phyloP scores from a whole-genome alignment of 257 asterid species.

The Capsicum baccatum region DNA sequence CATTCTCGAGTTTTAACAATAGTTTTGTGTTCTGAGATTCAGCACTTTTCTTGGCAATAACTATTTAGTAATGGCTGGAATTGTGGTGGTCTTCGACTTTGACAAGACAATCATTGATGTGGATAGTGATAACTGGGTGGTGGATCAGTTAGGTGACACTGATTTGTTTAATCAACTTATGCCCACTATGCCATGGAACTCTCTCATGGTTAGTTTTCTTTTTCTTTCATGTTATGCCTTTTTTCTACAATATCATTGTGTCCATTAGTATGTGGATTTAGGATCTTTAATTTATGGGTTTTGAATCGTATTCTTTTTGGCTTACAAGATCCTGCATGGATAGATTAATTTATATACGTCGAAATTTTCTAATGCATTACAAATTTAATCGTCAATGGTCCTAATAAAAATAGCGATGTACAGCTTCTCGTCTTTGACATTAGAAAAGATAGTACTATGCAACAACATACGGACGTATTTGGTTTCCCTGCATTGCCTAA shows the following conservation, averaged over 20 bases:
- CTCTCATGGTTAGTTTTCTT: constrained; percentile 37
- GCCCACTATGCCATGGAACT: constrained; percentile 47
- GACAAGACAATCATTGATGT: constrained; percentile 47
- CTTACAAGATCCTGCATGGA: too few relatives aligned
- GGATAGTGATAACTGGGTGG: constrained; percentile 49
- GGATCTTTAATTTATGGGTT: too few relatives aligned
- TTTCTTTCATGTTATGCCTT: not conserved
- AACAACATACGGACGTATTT: too few relatives aligned
- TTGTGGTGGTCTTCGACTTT: constrained; percentile 42
- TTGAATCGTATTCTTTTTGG: too few relatives aligned
- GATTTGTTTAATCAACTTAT: constrained; percentile 43
- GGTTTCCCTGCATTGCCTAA: too few relatives aligned
- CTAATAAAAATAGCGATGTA: too few relatives aligned
- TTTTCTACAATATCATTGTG: not conserved
- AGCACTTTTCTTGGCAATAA: not conserved
- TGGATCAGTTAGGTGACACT: constrained; percentile 38
- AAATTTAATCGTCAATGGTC: too few relatives aligned
- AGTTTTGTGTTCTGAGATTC: too few relatives aligned
- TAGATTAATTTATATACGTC: too few relatives aligned
- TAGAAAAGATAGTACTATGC: too few relatives aligned
- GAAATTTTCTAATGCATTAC: too few relatives aligned
- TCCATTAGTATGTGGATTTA: not conserved
- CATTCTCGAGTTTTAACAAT: not conserved
- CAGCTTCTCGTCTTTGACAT: too few relatives aligned
- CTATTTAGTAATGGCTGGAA: constrained; percentile 26